Percentiles rank a stretch among this genome's conserved stretches.
Evolutionary conservation across 768 basidiomycete species (phyloP).

Genomic region (Mycena galopus): DNA sequence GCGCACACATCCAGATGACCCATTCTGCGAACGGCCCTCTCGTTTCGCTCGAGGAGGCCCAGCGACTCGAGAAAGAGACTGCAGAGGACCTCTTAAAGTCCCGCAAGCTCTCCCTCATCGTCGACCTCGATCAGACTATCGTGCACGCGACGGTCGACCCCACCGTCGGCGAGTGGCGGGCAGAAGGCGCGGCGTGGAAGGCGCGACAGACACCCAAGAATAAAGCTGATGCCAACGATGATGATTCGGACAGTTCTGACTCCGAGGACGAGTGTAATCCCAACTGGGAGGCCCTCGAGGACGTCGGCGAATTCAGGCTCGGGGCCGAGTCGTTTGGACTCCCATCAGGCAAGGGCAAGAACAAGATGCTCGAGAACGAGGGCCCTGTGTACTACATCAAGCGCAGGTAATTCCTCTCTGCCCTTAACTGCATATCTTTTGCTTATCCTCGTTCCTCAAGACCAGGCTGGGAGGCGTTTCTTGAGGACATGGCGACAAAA

Average conservation of each 20-base stretch:
- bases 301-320: slow-evolving; percentile 91
- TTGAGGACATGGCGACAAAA: slow-evolving; percentile 75
- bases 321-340: slow-evolving; percentile 80
- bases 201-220: slow-evolving; percentile 60
- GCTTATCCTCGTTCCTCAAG: slow-evolving; percentile 48
- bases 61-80: slow-evolving; percentile 87
- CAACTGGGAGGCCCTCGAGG: slow-evolving; percentile 92
- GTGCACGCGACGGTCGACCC: slow-evolving; percentile 99
- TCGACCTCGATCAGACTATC: slow-evolving; percentile 99
- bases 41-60: slow-evolving; percentile 93
- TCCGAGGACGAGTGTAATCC: slow-evolving; percentile 83
- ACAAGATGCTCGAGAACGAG: slow-evolving; percentile 76
- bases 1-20: slow-evolving; percentile 94
- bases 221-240: slow-evolving; percentile 46
- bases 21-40: slow-evolving; percentile 93
- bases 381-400: slow-evolving; percentile 98
- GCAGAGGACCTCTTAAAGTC: slow-evolving; percentile 81
- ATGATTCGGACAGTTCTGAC: slow-evolving; percentile 53
- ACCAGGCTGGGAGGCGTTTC: slow-evolving; percentile 88
- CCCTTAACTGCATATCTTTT: slow-evolving; percentile 15
- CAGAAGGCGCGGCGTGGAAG: slow-evolving; percentile 88
- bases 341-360: slow-evolving; percentile 66
- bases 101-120: slow-evolving; percentile 92
- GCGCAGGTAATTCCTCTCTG: slow-evolving; percentile 76
- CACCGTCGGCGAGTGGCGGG: slow-evolving; percentile 97